Percentiles rank a stretch among this genome's conserved stretches.
Evolutionary conservation across 2,329 filamentous ascomycete genomes (phyloP).

Genomic region (Phymatotrichopsis omnivora): DNA sequence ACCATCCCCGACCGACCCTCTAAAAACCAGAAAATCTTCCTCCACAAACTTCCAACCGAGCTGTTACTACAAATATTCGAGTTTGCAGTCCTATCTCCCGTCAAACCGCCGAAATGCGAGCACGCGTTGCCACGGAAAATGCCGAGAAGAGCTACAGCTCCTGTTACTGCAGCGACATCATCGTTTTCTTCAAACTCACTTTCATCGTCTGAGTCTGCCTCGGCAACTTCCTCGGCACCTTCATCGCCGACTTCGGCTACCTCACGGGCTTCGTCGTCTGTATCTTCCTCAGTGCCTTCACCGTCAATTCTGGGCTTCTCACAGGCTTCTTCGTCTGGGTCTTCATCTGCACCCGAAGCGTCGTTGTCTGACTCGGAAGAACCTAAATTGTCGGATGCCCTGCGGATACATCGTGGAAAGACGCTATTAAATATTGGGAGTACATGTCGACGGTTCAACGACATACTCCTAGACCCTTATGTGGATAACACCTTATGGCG

Average conservation of each 20-base stretch:
- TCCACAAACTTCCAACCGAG: slow-evolving; percentile 21
- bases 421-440: slow-evolving; percentile 20
- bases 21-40: slow-evolving; percentile 14
- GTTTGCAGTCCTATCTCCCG: slow-evolving; percentile 22
- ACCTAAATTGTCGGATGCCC: slow-evolving; percentile 5
- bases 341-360: background rate
- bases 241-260: too few species aligned
- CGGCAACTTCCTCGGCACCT: background rate
- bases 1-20: slow-evolving; percentile 11
- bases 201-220: background rate
- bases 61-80: slow-evolving; percentile 25
- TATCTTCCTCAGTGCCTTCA: background rate
- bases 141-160: slow-evolving; percentile 14
- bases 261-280: too few species aligned
- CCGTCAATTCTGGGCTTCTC: background rate
- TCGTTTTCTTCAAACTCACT: background rate
- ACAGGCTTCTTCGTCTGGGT: background rate
- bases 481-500: slow-evolving; percentile 28
- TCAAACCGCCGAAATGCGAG: slow-evolving; percentile 17
- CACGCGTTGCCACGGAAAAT: too few species aligned
- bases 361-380: background rate
- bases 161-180: background rate
- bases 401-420: slow-evolving; percentile 22
- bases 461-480: slow-evolving; percentile 24
- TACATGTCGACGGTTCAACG: slow-evolving; percentile 26